Evolutionary conservation across 1,139 yeast species (phyloP).

Genomic region (Lizanozyma gosingica): DNA sequence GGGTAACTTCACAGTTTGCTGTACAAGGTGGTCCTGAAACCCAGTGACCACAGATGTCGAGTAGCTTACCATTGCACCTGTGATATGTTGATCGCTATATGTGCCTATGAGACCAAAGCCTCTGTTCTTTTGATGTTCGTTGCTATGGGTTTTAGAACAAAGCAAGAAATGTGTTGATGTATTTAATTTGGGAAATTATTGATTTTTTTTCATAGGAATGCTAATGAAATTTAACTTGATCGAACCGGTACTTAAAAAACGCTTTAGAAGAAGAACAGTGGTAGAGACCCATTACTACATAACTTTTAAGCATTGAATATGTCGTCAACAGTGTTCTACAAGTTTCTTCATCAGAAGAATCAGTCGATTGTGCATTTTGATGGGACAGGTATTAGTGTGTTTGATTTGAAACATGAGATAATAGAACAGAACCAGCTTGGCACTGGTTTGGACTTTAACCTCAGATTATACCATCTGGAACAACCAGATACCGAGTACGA

Average conservation of each 20-base stretch:
- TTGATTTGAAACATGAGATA: constrained; percentile 87
- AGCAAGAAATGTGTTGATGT: no score
- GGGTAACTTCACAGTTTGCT: constrained; percentile 19
- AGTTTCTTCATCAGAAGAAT: constrained; percentile 76
- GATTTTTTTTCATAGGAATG: no score
- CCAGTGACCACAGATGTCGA: constrained; percentile 12
- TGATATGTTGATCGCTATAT: no score
- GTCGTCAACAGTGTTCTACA: constrained; percentile 88
- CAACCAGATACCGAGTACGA: constrained; percentile 78
- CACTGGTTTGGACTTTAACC: constrained; percentile 76
- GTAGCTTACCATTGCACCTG: constrained; percentile 9
- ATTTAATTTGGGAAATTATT: no score
- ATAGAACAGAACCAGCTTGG: constrained; percentile 74
- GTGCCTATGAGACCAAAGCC: no score
- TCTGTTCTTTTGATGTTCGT: no score
- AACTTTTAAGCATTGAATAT: no score
- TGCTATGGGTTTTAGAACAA: no score
- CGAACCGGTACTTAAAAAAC: no score
- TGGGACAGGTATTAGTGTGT: constrained; percentile 93
- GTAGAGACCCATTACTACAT: no score
- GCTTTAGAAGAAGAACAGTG: no score
- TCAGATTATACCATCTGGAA: constrained; percentile 50
- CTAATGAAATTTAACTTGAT: no score
- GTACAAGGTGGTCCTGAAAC: constrained; percentile 15
- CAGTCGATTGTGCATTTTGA: constrained; percentile 80